Percentiles rank a stretch among this genome's conserved stretches.
phyloP scores from a whole-genome alignment of 2,329 filamentous ascomycete species.

The Bipolaris cookei region DNA sequence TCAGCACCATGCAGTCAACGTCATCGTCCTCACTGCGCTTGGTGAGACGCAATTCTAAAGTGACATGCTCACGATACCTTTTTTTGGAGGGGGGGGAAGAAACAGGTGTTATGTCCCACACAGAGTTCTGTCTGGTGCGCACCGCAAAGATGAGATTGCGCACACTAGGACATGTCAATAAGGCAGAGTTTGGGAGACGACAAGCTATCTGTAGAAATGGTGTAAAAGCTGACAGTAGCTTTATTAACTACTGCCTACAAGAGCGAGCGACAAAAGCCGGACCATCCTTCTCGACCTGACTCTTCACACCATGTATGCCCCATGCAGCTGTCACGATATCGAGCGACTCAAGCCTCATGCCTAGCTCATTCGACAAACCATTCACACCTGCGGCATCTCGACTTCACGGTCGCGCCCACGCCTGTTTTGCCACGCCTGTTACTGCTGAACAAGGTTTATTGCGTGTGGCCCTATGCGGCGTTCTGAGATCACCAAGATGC shows the following conservation, averaged over 20 bases:
- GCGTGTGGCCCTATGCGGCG: not conserved
- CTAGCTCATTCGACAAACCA: not conserved
- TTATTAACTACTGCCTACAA: too few relatives aligned
- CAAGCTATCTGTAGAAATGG: too few relatives aligned
- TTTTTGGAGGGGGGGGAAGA: not conserved
- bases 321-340: not conserved
- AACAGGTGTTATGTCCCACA: not conserved
- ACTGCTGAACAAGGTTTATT: not conserved
- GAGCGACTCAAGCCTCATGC: too few relatives aligned
- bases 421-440: not conserved
- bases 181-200: too few relatives aligned
- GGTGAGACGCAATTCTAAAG: too few relatives aligned
- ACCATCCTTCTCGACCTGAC: not conserved
- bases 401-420: not conserved
- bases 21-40: too few relatives aligned
- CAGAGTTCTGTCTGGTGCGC: too few relatives aligned
- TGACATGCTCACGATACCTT: not conserved
- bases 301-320: not conserved
- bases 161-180: too few relatives aligned
- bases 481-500: slow-evolving; percentile 1
- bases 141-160: too few relatives aligned
- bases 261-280: too few relatives aligned
- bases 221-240: too few relatives aligned
- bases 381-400: not conserved
- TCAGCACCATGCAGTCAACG: too few relatives aligned